phyloP scores from a whole-genome alignment of 495 filamentous ascomycete species.

The Mytilinidion resinicola region DNA sequence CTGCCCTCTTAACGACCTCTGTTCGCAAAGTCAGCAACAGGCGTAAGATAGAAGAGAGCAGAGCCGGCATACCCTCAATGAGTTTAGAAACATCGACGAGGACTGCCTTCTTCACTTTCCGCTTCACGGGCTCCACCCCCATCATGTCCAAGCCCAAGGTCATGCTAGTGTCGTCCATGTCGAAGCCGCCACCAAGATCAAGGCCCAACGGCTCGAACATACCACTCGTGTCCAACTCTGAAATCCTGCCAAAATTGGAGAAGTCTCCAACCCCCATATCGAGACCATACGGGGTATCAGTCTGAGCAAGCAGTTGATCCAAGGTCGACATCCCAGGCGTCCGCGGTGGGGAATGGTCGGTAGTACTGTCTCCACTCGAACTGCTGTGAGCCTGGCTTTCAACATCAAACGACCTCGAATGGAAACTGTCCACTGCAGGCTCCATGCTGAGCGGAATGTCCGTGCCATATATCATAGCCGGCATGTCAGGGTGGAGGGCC shows the following conservation, averaged over 20 bases:
- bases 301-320: conserved; percentile 1
- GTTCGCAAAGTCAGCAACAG: conserved; percentile 4
- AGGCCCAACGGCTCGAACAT: conserved; percentile 23
- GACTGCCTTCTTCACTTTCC: conserved; percentile 25
- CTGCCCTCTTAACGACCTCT: conserved; percentile 44
- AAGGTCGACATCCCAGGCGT: not conserved
- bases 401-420: not conserved
- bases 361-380: not conserved
- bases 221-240: conserved; percentile 2
- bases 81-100: conserved; percentile 34
- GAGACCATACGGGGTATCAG: conserved; percentile 15
- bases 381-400: not conserved
- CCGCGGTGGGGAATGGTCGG: not conserved
- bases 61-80: conserved; percentile 30
- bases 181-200: conserved; percentile 20
- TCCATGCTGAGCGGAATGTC: conserved; percentile 7
- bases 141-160: conserved; percentile 18
- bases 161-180: not conserved
- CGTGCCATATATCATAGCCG: not conserved
- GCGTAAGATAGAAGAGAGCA: not conserved
- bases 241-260: not conserved
- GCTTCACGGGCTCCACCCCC: conserved; percentile 8
- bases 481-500: not conserved
- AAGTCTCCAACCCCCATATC: conserved; percentile 11
- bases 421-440: too few relatives aligned